These are phyloP conservation scores for Ocimum tenuiflorum DNA, from an alignment of 257 asterid species.

Conservation along the genomic window DNA sequence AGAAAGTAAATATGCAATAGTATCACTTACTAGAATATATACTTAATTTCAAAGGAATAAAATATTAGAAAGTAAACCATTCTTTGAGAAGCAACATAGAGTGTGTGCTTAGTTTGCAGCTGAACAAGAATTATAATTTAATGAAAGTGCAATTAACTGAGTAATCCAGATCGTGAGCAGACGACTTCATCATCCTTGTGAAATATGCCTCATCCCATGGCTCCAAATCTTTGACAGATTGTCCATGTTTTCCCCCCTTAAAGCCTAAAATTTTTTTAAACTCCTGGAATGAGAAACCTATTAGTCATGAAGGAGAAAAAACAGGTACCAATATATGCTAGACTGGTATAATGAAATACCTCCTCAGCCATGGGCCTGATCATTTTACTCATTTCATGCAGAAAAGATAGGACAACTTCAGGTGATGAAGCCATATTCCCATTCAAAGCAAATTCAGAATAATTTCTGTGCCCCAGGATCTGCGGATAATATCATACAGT, in stretches of 20 bases:
- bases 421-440: conserved; percentile 91
- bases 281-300: conserved; percentile 48
- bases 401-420: conserved; percentile 69
- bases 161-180: conserved; percentile 59
- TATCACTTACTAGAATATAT: too few relatives aligned
- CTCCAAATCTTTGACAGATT: conserved; percentile 50
- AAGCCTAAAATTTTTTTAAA: conserved; percentile 53
- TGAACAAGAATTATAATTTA: conserved; percentile 17
- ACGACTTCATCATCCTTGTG: conserved; percentile 73
- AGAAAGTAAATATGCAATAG: background rate
- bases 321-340: conserved; percentile 6
- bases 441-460: conserved; percentile 72
- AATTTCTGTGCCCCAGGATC: conserved; percentile 74
- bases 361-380: conserved; percentile 82
- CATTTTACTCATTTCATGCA: conserved; percentile 73
- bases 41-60: too few relatives aligned
- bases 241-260: conserved; percentile 47
- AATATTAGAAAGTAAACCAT: background rate
- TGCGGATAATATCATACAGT: conserved; percentile 28
- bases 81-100: conserved; percentile 1
- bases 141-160: conserved; percentile 42
- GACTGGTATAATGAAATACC: conserved; percentile 34
- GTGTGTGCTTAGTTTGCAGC: conserved; percentile 5
- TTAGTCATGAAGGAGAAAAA: background rate
- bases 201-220: conserved; percentile 96